phyloP scores from a whole-genome alignment of 306 rosid genomes.

The Cajanus cajan region DNA sequence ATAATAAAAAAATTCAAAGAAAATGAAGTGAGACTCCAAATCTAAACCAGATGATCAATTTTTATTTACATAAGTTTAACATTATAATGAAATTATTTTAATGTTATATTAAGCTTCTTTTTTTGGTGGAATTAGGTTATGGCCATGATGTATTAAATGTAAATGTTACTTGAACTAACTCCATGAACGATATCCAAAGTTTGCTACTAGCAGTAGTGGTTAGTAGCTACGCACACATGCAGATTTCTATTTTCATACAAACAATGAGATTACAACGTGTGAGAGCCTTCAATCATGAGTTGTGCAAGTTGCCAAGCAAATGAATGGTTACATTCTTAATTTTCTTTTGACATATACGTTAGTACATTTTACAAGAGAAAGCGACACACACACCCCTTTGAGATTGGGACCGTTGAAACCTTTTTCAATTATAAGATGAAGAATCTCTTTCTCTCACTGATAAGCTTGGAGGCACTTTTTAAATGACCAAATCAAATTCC shows the following conservation, averaged over 20 bases:
- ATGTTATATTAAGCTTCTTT: neutral
- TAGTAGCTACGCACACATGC: neutral
- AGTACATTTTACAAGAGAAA: neutral
- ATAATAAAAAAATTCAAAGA: too few species aligned
- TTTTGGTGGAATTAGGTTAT: too few species aligned
- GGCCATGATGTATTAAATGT: neutral
- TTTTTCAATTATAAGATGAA: neutral
- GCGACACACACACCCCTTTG: neutral
- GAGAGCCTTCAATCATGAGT: neutral
- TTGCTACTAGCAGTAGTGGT: neutral
- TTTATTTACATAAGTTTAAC: neutral
- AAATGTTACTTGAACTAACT: neutral
- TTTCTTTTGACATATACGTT: too few species aligned
- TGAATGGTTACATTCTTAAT: too few species aligned
- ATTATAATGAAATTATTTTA: neutral
- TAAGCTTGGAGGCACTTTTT: constrained; percentile 18
- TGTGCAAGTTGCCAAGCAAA: neutral
- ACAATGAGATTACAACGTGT: neutral
- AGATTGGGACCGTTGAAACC: too few species aligned
- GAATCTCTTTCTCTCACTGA: neutral
- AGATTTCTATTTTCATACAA: neutral
- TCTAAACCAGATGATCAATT: too few species aligned
- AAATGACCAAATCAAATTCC: neutral
- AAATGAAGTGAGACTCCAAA: too few species aligned
- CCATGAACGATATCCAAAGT: neutral